Evolutionary conservation across 2,329 filamentous ascomycete genomes (phyloP), one percentile per base, ranked within the genome.

Genomic region (Microdochium bolleyi): DNA sequence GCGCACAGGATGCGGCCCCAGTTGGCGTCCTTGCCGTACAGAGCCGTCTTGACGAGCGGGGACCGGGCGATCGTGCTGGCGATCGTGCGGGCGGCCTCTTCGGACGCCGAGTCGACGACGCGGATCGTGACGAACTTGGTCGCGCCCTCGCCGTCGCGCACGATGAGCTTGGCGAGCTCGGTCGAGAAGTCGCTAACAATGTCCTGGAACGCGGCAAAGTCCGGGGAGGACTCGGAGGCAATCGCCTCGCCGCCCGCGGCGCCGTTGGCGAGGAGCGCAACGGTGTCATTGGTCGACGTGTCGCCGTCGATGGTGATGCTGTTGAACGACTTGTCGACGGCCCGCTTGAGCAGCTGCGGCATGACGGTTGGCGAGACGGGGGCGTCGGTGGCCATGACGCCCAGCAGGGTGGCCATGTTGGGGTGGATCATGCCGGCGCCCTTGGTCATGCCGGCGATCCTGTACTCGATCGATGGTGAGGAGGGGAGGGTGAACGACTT

Each of bases 371-470:
- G 77, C 0, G 83, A 78, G 62, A 97, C 82, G 27, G 91, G 88
- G 1, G 87, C 92, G 62, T 99, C 94, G 14, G 94, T 99, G 63
- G 89, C 91, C 63, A 97, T 80, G 56, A 97, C 87, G 52, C 89
- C 91, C 34, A 99, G 83, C 32, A 97, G 81, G 1, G 94, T 99
- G 27, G 91, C 94, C 92, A 99, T 96, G 75, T 99, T 97, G 49
- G 94, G 94, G 66, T 96, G 92, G 68, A 99, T 96, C 94, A 99
- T 99, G 64, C 94, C 94, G 4, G 94, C 94, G 53, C 94, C 94
- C 75, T 99, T 99, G 64, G 92, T 95, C 83, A 95, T 95, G 61
- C 94, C 94, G 13, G 89, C 91, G 50, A 99, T 87, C 61, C 82
- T 80, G 73, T 96, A 99, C 67, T 87, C 84, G 50, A 83, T 76